phyloP scores from a whole-genome alignment of 305 asterid genomes.

The Rubia tinctorum region DNA sequence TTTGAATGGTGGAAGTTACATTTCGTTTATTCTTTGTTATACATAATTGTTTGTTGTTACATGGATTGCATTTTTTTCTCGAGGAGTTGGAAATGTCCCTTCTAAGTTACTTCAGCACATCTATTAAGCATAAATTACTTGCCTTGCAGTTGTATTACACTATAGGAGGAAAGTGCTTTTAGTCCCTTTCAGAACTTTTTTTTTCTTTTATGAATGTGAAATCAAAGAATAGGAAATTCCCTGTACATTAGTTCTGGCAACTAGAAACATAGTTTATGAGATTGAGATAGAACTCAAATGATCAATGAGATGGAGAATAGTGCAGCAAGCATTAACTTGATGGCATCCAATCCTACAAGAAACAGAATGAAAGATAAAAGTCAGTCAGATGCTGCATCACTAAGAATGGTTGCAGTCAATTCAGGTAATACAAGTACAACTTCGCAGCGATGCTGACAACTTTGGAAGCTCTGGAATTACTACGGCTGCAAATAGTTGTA shows the following conservation, averaged over 20 bases:
- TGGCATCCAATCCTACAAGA: background rate
- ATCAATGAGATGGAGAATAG: background rate
- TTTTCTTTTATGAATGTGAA: background rate
- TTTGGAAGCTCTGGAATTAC: conserved; percentile 27
- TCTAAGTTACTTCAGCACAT: background rate
- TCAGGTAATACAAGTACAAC: background rate
- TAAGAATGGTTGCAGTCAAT: background rate
- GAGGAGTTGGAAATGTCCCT: background rate
- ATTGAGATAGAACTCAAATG: background rate
- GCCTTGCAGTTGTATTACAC: background rate
- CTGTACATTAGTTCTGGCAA: background rate
- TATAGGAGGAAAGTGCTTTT: background rate
- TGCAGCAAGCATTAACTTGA: background rate
- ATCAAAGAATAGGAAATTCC: background rate
- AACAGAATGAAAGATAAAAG: background rate
- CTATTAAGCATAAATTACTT: background rate
- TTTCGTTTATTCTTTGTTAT: background rate
- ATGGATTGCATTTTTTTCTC: background rate
- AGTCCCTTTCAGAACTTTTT: background rate
- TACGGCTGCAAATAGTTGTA: conserved; percentile 8
- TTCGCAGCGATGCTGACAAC: conserved; percentile 24
- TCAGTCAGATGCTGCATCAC: background rate
- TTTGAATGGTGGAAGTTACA: conserved; percentile 1
- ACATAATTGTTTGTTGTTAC: background rate
- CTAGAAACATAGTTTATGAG: too few species aligned